Evolutionary conservation across 768 basidiomycete species (phyloP), one percentile per base, ranked within the genome.

Genomic region (Lactarius tabidus): DNA sequence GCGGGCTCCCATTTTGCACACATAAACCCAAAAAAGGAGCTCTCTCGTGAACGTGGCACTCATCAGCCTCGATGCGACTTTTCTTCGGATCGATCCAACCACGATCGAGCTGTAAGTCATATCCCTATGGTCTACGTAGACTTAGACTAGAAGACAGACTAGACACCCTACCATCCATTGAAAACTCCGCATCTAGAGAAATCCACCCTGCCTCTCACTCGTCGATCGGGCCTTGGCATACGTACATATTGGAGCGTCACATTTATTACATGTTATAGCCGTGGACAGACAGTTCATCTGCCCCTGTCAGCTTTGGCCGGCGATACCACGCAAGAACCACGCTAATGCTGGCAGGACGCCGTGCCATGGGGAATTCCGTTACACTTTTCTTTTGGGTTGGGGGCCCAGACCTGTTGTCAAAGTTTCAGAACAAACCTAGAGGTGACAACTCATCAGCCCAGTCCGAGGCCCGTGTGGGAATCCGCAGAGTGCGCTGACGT

Each of bases 11-110:
- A 51, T 54, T 38, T 59, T 58, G 48, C 65, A 62, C 65, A 33
- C 65, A 66, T 62, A 39, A 62, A 20, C 41, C 65, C 65, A 54
- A 62, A 66, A 62, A 53, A 39, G 60, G 65, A 20, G 57, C 57
- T 18, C 52, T 57, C 55, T 58, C 57, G 6, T 59, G 57, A 62
- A 66, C 65, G 60, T 62, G 65, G 57, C 65, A 52, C 43, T 52
- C 57, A 66, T 66, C 65, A 53, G 35, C 39, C 15, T 57, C 55
- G 33, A 57, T 33, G 33, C 17, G 56, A 35, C 33, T 10, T 54
- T 33, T 43, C 51, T 58, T 64, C 63, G 31, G 43, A 60, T 64
- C 64, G 60, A 62, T 66, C 51, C 26, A 41, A 62, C 56, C 65
- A 66, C 60, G 56, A 66, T 66, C 65, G 39, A 62, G 55, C 53